Conservation (phyloP, 2,329 filamentous ascomycete genomes). For the Cercospora sojina region DNA sequence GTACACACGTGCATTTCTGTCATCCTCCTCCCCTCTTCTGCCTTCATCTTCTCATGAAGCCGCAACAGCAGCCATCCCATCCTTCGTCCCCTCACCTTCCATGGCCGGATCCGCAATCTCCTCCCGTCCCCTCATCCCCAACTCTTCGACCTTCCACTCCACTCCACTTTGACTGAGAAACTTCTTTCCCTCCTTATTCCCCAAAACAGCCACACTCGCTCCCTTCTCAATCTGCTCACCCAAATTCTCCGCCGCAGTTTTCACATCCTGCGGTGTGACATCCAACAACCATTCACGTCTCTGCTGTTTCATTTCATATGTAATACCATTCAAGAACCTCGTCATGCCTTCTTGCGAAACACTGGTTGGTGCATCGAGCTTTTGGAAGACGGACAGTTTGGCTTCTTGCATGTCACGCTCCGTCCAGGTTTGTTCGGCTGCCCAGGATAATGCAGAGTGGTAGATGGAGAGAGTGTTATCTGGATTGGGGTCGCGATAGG, state of each 20-base stretch:
- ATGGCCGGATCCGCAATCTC: constrained; percentile 7
- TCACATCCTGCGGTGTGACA: constrained; percentile 77
- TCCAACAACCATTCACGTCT: constrained; percentile 83
- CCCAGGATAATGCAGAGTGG: constrained; percentile 77
- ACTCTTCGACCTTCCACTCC: constrained; percentile 72
- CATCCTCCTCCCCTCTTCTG: background rate
- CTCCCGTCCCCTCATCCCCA: constrained; percentile 46
- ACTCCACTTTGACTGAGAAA: constrained; percentile 56
- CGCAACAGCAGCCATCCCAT: constrained; percentile 11
- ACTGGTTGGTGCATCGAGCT: constrained; percentile 80
- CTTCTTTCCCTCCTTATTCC: constrained; percentile 66
- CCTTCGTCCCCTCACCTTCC: constrained; percentile 7
- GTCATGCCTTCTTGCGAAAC: constrained; percentile 87
- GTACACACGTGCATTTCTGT: background rate
- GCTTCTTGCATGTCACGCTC: constrained; percentile 89
- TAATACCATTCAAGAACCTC: constrained; percentile 79
- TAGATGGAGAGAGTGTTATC: constrained; percentile 84
- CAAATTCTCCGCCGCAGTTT: constrained; percentile 76
- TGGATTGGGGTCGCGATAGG: constrained; percentile 94
- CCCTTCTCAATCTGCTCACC: constrained; percentile 57
- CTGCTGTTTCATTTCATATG: constrained; percentile 82
- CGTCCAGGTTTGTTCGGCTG: constrained; percentile 75
- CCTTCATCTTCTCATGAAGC: background rate
- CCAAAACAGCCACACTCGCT: constrained; percentile 71
- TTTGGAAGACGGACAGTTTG: constrained; percentile 91